Evolutionary conservation across 164 flowering plant species (phyloP).

Genomic region (Vitis riparia): DNA sequence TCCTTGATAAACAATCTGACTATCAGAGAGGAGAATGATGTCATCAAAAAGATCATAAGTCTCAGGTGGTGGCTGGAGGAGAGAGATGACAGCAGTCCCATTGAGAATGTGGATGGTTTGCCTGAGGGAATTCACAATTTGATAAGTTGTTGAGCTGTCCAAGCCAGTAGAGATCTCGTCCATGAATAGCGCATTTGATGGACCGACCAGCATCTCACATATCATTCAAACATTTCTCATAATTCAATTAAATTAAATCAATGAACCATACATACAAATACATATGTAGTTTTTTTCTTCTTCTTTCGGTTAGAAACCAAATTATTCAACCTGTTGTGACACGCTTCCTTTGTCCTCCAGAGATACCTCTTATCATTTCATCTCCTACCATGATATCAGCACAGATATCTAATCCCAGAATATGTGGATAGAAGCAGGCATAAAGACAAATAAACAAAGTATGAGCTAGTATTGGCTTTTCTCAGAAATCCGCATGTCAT

Average conservation of each 20-base stretch:
- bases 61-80: conserved; percentile 90
- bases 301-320: too few species aligned
- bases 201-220: conserved; percentile 92
- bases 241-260: too few species aligned
- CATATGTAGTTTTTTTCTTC: too few species aligned
- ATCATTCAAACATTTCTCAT: not conserved
- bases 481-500: not conserved
- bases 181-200: conserved; percentile 72
- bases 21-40: conserved; percentile 72
- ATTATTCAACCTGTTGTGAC: conserved; percentile 32
- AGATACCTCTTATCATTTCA: conserved; percentile 45
- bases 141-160: conserved; percentile 82
- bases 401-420: conserved; percentile 45
- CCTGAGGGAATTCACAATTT: conserved; percentile 60
- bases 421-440: conserved; percentile 12
- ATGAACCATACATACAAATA: too few species aligned
- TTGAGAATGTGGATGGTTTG: conserved; percentile 56
- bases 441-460: not conserved
- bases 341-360: conserved; percentile 51
- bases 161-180: conserved; percentile 90
- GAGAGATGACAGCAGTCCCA: conserved; percentile 70
- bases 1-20: conserved; percentile 74
- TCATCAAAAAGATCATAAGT: conserved; percentile 73
- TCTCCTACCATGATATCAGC: conserved; percentile 43
- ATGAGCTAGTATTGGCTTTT: not conserved